Evolutionary conservation across 345 rosid genomes (phyloP).

Genomic region (Brassica nigra): DNA sequence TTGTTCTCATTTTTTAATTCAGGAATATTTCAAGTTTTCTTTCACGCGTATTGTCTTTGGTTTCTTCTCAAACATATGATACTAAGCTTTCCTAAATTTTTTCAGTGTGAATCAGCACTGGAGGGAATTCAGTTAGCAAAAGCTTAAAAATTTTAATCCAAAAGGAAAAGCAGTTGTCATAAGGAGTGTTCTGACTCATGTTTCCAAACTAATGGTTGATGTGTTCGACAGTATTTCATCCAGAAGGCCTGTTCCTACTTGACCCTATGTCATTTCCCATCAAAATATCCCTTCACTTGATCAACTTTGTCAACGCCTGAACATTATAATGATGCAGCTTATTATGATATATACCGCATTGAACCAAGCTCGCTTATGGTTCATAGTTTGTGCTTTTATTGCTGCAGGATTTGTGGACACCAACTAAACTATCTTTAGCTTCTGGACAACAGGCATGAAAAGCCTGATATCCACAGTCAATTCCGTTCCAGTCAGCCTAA

Average conservation of each 20-base stretch:
- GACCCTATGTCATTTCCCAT: not conserved
- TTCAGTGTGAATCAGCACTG: no score
- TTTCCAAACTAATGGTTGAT: not conserved
- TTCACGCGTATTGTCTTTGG: not conserved
- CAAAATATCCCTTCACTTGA: not conserved
- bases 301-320: no score
- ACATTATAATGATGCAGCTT: no score
- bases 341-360: no score
- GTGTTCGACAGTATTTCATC: not conserved
- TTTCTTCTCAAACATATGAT: not conserved
- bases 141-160: not conserved
- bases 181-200: not conserved
- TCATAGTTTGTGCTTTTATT: not conserved
- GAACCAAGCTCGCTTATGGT: not conserved
- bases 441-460: not conserved
- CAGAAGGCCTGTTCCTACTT: not conserved
- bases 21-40: not conserved
- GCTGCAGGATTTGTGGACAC: not conserved
- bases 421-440: not conserved
- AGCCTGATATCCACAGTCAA: no score
- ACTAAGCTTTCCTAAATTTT: not conserved
- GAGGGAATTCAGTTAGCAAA: not conserved
- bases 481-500: not conserved
- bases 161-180: not conserved
- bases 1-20: not conserved